phyloP scores from a whole-genome alignment of 176 grass and related monocot genomes.

The Neostapfia colusana region DNA sequence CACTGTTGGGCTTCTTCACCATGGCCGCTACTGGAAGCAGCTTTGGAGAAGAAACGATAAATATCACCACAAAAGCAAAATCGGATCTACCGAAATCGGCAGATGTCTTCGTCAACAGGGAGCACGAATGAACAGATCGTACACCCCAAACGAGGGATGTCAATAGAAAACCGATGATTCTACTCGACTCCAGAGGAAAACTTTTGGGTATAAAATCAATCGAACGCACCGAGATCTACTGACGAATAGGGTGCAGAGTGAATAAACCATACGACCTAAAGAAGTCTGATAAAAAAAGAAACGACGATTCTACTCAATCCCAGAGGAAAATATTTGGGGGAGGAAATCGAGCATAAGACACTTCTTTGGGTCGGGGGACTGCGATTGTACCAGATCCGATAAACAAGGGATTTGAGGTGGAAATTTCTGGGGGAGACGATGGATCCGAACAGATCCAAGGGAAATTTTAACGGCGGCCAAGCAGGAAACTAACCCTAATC shows the following conservation, averaged over 20 bases:
- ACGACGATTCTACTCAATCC: not conserved
- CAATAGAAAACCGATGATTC: not conserved
- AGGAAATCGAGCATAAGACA: not conserved
- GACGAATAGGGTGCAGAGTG: not conserved
- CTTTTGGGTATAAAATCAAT: not conserved
- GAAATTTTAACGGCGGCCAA: no score
- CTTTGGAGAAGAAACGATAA: constrained; percentile 27
- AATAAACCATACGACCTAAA: not conserved
- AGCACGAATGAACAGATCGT: not conserved
- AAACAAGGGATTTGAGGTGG: not conserved
- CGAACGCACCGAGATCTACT: not conserved
- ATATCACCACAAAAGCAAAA: not conserved
- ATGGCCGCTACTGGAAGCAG: constrained; percentile 9
- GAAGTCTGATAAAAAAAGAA: not conserved
- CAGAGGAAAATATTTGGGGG: not conserved
- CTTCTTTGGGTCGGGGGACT: not conserved
- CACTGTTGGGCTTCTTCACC: constrained; percentile 34
- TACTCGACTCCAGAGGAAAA: not conserved
- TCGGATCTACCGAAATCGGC: constrained; percentile 14
- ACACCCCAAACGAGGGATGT: not conserved
- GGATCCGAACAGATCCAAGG: not conserved
- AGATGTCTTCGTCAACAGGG: not conserved
- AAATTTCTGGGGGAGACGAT: not conserved
- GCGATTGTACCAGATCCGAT: not conserved
- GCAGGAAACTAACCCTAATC: not conserved